phyloP scores from a whole-genome alignment of 164 flowering plant genomes.

The Saururus chinensis region DNA sequence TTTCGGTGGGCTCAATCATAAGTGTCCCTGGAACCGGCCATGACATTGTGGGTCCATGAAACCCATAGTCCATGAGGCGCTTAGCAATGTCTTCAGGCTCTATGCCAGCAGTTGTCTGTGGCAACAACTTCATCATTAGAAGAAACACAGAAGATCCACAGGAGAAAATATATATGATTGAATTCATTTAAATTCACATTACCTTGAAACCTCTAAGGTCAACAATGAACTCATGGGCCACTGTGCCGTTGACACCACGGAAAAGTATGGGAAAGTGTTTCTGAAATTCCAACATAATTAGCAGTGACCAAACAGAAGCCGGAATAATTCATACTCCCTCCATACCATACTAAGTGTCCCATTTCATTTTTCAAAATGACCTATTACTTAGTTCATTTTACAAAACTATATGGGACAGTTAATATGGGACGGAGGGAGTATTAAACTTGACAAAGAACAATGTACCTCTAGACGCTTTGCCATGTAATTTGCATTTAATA shows the following conservation, averaged over 20 bases:
- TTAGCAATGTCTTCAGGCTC: slow-evolving; percentile 99
- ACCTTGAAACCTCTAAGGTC: slow-evolving; percentile 98
- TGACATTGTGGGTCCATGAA: slow-evolving; percentile 98
- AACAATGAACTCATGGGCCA: slow-evolving; percentile 89
- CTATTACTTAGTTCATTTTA: too few relatives aligned
- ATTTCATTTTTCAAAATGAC: slow-evolving; percentile 1
- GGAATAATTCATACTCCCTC: background rate
- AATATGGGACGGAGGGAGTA: too few relatives aligned
- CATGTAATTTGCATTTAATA: slow-evolving; percentile 97
- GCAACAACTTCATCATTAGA: slow-evolving; percentile 2
- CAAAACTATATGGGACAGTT: too few relatives aligned
- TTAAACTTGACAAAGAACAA: slow-evolving; percentile 5
- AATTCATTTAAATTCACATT: slow-evolving; percentile 1
- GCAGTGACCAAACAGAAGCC: background rate
- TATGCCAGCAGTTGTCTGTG: slow-evolving; percentile 80
- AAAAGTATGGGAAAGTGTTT: slow-evolving; percentile 81
- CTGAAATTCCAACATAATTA: slow-evolving; percentile 28
- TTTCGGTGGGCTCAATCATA: slow-evolving; percentile 98
- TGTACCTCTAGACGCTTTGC: slow-evolving; percentile 95
- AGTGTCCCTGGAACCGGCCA: slow-evolving; percentile 99
- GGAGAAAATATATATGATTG: background rate
- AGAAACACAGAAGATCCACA: background rate
- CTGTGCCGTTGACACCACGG: slow-evolving; percentile 98
- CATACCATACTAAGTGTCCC: too few relatives aligned
- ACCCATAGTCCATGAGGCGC: slow-evolving; percentile 96